Conservation (phyloP, 768 basidiomycete genomes). For the Pleurotus cornucopiae region DNA sequence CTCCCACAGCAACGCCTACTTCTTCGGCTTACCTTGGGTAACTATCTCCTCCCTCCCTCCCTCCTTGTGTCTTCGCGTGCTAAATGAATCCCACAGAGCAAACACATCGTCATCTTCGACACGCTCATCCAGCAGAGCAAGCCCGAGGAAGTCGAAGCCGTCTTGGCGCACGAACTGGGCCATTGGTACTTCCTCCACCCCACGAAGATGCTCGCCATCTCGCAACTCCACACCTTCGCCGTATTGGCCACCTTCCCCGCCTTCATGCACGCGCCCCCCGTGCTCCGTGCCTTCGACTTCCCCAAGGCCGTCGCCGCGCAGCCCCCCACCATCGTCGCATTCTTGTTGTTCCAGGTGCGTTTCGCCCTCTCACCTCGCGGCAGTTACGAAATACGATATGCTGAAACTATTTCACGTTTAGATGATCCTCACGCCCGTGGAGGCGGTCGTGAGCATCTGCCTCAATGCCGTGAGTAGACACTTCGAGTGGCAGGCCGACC, state of each 20-base stretch:
- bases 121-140: conserved; percentile 91
- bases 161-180: conserved; percentile 95
- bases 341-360: conserved; percentile 75
- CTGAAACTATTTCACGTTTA: conserved; percentile 14
- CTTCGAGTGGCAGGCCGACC: conserved; percentile 93
- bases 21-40: conserved; percentile 95
- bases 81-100: conserved; percentile 46
- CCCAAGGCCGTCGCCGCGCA: conserved; percentile 53
- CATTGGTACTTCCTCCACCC: conserved; percentile 96
- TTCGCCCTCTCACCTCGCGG: neutral
- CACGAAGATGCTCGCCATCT: conserved; percentile 80
- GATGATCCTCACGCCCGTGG: conserved; percentile 81
- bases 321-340: conserved; percentile 81
- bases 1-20: conserved; percentile 97
- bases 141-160: conserved; percentile 92
- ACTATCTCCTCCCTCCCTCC: conserved; percentile 12
- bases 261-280: conserved; percentile 75
- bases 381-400: neutral
- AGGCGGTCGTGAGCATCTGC: conserved; percentile 63
- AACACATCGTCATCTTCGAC: conserved; percentile 96
- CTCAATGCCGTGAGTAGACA: conserved; percentile 82
- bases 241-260: conserved; percentile 88
- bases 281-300: conserved; percentile 82
- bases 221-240: conserved; percentile 84
- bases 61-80: neutral